Base-by-base conservation (phyloP, 2,329 filamentous ascomycete species). In the Epichloe elymi region DNA sequence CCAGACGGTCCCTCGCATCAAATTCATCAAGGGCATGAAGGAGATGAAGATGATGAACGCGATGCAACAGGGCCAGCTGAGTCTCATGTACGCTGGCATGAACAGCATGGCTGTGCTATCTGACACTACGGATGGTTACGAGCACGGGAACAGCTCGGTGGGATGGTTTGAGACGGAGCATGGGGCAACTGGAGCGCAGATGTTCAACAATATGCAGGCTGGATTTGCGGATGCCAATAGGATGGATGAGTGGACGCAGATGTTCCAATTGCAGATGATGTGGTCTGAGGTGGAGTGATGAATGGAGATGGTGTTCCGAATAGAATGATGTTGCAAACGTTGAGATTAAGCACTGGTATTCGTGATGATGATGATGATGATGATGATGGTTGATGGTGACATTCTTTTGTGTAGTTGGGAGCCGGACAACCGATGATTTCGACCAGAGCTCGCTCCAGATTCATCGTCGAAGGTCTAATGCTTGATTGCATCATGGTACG, bases 91-190 rank as follows among this genome's bases (percentile, higher is more conserved):
- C 42, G 53, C 58, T 7, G 65, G 63, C 0, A 63, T 63, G 56
- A 59, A 65, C 36, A 52, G 61, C 2, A 59, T 63, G 19, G 53
- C 58, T 17, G 50, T 55, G 5, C 46, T 67, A 1, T 53, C 56
- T 4, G 66, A 59, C 3, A 58, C 56, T 0, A 62, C 57, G 12
- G 62, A 67, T 17, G 62, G 63, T 0, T 49, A 67, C 19, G 41
- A 56, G 48, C 63, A 70, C 46, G 67, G 68, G 0, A 68, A 61
- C 43, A 66, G 58, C 45, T 55, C 56, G 0, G 30, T 67, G 1
- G 67, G 68, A 0, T 70, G 65, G 55, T 60, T 69, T 40, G 64
- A 63, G 37, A 67, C 66, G 17, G 56, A 63, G 26, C 45, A 65
- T 19, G 66, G 67, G 0, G 67, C 59, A 0, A 65, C 60, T n/a